Conservation (phyloP, 495 filamentous ascomycete species). For the Recurvomyces mirabilis region DNA sequence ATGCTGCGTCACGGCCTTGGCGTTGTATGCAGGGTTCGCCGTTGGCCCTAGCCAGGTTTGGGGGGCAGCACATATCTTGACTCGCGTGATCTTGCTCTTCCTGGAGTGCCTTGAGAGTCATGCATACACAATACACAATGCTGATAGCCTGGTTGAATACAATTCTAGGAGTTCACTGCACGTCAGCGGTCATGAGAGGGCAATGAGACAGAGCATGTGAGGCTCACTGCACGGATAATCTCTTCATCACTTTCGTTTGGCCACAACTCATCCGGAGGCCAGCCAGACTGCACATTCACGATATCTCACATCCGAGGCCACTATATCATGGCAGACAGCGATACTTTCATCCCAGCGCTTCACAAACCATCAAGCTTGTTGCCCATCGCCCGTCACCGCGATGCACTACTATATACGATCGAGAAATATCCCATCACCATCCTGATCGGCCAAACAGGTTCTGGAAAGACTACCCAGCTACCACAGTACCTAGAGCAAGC, state of each 20-base stretch:
- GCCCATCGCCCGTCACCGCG: conserved; percentile 34
- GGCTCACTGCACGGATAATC: too few species aligned
- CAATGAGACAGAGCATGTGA: too few species aligned
- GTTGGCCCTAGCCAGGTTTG: neutral
- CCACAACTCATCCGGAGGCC: too few species aligned
- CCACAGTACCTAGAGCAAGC: conserved; percentile 39
- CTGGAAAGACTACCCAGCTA: conserved; percentile 40
- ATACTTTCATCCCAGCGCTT: conserved; percentile 23
- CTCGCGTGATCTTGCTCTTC: too few species aligned
- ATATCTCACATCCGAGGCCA: too few species aligned
- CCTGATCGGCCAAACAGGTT: conserved; percentile 34
- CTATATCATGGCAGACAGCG: conserved; percentile 19
- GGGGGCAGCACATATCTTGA: neutral
- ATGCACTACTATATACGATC: conserved; percentile 32
- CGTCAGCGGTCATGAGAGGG: too few species aligned
- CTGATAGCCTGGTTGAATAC: too few species aligned
- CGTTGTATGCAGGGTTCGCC: neutral
- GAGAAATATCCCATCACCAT: conserved; percentile 35
- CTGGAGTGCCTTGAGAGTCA: too few species aligned
- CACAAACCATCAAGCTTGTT: conserved; percentile 34
- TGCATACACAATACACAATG: too few species aligned
- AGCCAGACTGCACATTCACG: too few species aligned
- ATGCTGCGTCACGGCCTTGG: neutral
- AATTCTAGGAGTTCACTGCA: too few species aligned
- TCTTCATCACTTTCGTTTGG: neutral